Evolutionary conservation across 73 alveolate genomes (phyloP).

Genomic region (Blepharisma stoltei): DNA sequence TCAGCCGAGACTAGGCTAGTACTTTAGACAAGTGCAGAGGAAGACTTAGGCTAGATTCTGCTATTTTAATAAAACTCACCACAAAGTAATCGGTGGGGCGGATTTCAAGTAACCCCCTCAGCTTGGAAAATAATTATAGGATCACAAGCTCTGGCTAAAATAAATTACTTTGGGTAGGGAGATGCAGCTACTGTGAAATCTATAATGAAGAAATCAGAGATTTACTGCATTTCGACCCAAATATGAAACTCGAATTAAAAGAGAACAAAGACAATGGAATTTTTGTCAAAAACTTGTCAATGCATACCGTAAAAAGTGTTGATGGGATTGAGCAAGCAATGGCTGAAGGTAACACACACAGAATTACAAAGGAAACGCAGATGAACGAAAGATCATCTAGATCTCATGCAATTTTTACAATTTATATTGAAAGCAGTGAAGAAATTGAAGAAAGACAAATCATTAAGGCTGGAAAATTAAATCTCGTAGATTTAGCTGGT

Average conservation of each 20-base stretch:
- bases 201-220: constrained; percentile 68
- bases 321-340: constrained; percentile 40
- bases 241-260: constrained; percentile 48
- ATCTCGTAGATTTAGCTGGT: constrained; percentile 90
- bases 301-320: constrained; percentile 41
- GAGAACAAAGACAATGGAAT: constrained; percentile 55
- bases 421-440: constrained; percentile 60
- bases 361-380: constrained; percentile 59
- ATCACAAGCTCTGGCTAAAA: constrained; percentile 34
- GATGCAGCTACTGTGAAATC: constrained; percentile 58
- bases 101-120: too few relatives aligned
- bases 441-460: constrained; percentile 35
- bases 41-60: too few relatives aligned
- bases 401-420: constrained; percentile 72
- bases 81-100: too few relatives aligned
- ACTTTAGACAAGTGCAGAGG: too few relatives aligned
- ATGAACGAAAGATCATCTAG: constrained; percentile 75
- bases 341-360: constrained; percentile 56
- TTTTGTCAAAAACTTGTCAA: constrained; percentile 50
- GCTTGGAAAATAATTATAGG: constrained; percentile 5
- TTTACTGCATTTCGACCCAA: constrained; percentile 34
- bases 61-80: too few relatives aligned
- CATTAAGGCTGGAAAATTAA: constrained; percentile 57
- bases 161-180: too few relatives aligned
- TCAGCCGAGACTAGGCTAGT: too few relatives aligned